Percentiles rank a stretch among this genome's conserved stretches.
Conservation (phyloP, 345 rosid genomes). For the Atalantia buxifolia region DNA sequence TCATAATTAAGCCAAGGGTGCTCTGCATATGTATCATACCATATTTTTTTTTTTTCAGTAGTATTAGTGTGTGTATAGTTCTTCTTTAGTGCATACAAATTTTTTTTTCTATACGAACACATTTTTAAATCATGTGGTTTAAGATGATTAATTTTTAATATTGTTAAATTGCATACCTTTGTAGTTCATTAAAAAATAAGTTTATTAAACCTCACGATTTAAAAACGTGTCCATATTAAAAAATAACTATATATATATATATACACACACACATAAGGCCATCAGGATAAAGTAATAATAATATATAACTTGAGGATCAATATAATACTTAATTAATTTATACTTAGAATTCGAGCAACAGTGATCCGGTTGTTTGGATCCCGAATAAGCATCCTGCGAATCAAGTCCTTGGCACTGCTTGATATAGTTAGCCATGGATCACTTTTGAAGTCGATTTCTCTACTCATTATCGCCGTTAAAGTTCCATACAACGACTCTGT, state of each 20-base stretch:
- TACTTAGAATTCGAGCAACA: constrained; percentile 75
- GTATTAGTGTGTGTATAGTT: no score
- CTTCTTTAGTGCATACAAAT: not conserved
- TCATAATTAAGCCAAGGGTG: constrained; percentile 65
- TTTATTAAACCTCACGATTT: no score
- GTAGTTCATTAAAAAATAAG: no score
- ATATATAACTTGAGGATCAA: not conserved
- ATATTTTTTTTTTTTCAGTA: not conserved
- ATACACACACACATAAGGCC: no score
- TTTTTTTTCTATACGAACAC: not conserved
- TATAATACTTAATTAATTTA: not conserved
- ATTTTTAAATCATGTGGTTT: accelerated
- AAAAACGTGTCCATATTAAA: no score
- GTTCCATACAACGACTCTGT: constrained; percentile 73
- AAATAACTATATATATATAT: no score
- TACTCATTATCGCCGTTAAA: constrained; percentile 64
- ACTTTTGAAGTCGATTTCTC: constrained; percentile 65
- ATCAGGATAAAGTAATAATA: no score
- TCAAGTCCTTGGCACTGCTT: constrained; percentile 72
- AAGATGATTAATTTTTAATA: no score
- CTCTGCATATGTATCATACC: constrained; percentile 26
- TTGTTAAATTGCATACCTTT: no score
- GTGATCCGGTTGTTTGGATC: constrained; percentile 65
- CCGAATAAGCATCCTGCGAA: constrained; percentile 61
- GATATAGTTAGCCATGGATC: constrained; percentile 83